These are phyloP conservation scores for Ustilago xerochloae DNA, from an alignment of 1,284 basidiomycete species.

Conservation along the genomic window DNA sequence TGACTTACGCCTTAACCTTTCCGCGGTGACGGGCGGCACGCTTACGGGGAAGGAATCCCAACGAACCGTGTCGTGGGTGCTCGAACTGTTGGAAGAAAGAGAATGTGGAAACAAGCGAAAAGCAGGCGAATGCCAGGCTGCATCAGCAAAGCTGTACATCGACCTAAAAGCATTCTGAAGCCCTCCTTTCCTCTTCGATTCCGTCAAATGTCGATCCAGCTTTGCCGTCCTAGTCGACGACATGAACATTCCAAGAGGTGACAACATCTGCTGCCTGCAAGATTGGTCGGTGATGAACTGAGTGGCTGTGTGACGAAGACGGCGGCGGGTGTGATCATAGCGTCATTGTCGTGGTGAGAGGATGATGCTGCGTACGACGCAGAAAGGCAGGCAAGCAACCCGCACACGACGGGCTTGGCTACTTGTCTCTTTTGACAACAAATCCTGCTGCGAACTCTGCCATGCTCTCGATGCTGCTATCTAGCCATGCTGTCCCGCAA, in stretches of 20 bases:
- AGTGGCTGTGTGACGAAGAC: not conserved
- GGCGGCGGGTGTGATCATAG: not conserved
- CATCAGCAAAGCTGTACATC: constrained; percentile 60
- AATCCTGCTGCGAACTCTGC: not conserved
- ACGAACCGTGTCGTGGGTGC: constrained; percentile 68
- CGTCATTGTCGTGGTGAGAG: not conserved
- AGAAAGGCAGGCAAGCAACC: not conserved
- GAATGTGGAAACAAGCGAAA: constrained; percentile 42
- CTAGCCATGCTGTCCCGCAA: not conserved
- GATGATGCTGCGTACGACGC: constrained; percentile 2
- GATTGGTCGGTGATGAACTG: not conserved
- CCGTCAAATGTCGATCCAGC: constrained; percentile 17
- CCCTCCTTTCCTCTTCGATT: constrained; percentile 33
- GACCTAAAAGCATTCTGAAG: constrained; percentile 50
- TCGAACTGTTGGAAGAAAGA: constrained; percentile 57
- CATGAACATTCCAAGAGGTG: not conserved
- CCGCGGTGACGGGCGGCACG: constrained; percentile 68
- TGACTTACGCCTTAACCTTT: constrained; percentile 63
- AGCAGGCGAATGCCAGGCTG: constrained; percentile 54
- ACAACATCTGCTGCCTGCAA: constrained; percentile 3
- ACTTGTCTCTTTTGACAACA: not conserved
- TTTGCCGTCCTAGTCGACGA: not conserved
- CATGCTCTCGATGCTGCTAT: not conserved
- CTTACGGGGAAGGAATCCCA: constrained; percentile 69
- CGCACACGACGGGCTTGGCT: not conserved